Percentiles rank a stretch among this genome's conserved stretches.
Evolutionary conservation across 768 basidiomycete genomes (phyloP).

Genomic region (Vararia minispora): DNA sequence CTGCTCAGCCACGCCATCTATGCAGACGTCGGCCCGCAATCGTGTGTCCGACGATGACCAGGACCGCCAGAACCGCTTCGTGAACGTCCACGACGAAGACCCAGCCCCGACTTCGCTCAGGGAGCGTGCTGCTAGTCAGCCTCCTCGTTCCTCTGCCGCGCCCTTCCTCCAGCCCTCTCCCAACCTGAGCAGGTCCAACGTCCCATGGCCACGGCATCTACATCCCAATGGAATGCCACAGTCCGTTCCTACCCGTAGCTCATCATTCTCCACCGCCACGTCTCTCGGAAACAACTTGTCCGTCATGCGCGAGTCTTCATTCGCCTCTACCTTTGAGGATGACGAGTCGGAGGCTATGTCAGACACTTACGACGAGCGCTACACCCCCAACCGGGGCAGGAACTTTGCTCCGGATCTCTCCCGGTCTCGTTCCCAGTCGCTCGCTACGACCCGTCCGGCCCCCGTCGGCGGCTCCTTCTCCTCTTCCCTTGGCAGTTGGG

Average conservation of each 20-base stretch:
- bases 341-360: slow-evolving; percentile 60
- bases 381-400: slow-evolving; percentile 39
- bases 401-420: slow-evolving; percentile 50
- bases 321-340: slow-evolving; percentile 73
- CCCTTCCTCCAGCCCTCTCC: slow-evolving; percentile 37
- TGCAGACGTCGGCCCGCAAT: slow-evolving; percentile 11
- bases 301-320: slow-evolving; percentile 52
- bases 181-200: slow-evolving; percentile 34
- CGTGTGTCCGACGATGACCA: slow-evolving; percentile 40
- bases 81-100: slow-evolving; percentile 30
- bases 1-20: no score
- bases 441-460: slow-evolving; percentile 49
- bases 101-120: slow-evolving; percentile 31
- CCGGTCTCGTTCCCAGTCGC: slow-evolving; percentile 67
- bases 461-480: slow-evolving; percentile 39
- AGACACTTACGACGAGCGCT: slow-evolving; percentile 39
- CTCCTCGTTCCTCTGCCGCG: slow-evolving; percentile 42
- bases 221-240: slow-evolving; percentile 31
- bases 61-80: slow-evolving; percentile 54
- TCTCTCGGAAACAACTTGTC: slow-evolving; percentile 44
- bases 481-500: slow-evolving; percentile 42
- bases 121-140: slow-evolving; percentile 63
- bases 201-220: slow-evolving; percentile 37
- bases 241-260: slow-evolving; percentile 49
- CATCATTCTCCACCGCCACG: slow-evolving; percentile 49